Base-by-base conservation (phyloP, 2,329 filamentous ascomycete species). In the Ascochyta viciae-villosae region DNA sequence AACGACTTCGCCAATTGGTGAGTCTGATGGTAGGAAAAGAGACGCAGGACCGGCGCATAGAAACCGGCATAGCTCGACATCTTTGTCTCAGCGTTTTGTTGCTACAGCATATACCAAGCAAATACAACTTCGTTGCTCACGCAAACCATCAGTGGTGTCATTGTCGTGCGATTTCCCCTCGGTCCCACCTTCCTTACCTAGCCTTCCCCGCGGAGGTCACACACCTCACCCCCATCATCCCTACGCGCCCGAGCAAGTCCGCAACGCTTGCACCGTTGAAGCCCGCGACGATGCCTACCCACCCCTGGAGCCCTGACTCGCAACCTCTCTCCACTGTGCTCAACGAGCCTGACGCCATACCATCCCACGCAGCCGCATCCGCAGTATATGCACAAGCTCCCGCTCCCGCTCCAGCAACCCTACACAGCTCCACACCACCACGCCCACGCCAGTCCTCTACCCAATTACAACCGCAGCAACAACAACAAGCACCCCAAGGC, bases 141-240 rank as follows among this genome's bases (percentile, higher is more conserved):
- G 24, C 33, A 44, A 10, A 9, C 22, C 4, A 39, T 4, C 16
- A 9, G 29, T 31, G 29, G 29, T 31, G 29, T 31, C 10, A 31
- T 31, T 10, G 12, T 23, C n/a, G 37, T 40, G 16, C 22, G 16
- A 6, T 13, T 24, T 9, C 13, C 39, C 7, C 3, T 55, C 47
- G 53, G 53, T 26, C 52, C 52, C 65, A 67, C 66, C 63, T 67
- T 66, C 63, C 65, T 46, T 53, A 59, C 51, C 43, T 26, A 60
- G 45, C 40, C 57, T 61, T 58, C 53, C 55, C 63, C 61, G 63
- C 65, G 63, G 65, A 60, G 57, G 60, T 54, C 27, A 6, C 43
- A 6, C 43, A 37, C 22, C 43, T 50, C 58, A 58, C 40, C 33
- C 29, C 41, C 42, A 27, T 38, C 48, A 38, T 41, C 19, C 33